Conservation (phyloP, 371 early-diverging fungal species). For the Zancudomyces culisetae region DNA sequence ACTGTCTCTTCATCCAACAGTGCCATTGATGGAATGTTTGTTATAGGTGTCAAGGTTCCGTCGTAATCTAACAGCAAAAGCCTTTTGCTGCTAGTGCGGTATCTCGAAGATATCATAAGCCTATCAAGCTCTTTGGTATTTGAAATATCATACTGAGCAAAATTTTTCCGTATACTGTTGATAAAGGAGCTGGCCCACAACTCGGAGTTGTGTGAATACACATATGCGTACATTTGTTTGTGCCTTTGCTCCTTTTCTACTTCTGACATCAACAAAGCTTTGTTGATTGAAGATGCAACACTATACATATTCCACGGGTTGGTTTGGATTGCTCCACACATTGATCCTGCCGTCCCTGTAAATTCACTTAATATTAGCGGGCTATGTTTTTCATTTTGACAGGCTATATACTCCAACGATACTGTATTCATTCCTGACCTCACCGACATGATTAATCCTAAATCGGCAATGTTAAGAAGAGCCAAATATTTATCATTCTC, state of each 20-base stretch:
- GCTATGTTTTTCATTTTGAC: conserved; percentile 62
- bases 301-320: conserved; percentile 81
- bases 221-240: conserved; percentile 16
- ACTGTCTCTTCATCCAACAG: conserved; percentile 45
- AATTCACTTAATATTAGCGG: conserved; percentile 84
- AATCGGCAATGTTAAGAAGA: conserved; percentile 73
- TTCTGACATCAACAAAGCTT: conserved; percentile 49
- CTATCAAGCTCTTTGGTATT: conserved; percentile 16
- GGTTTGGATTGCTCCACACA: conserved; percentile 66
- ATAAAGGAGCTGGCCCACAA: conserved; percentile 47
- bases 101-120: conserved; percentile 6
- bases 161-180: conserved; percentile 29
- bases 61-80: conserved; percentile 75
- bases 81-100: conserved; percentile 13
- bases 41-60: conserved; percentile 60
- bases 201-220: conserved; percentile 20
- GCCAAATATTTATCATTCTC: conserved; percentile 79
- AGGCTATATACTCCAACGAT: conserved; percentile 87
- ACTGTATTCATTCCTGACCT: conserved; percentile 97
- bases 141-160: conserved; percentile 9
- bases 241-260: conserved; percentile 34
- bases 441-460: conserved; percentile 76
- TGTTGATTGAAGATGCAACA: conserved; percentile 65
- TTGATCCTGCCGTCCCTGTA: conserved; percentile 85
- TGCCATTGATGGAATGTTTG: conserved; percentile 39